Evolutionary conservation across 2,329 filamentous ascomycete species (phyloP), one percentile per base, ranked within the genome.

Genomic region (Plenodomus lindquistii): DNA sequence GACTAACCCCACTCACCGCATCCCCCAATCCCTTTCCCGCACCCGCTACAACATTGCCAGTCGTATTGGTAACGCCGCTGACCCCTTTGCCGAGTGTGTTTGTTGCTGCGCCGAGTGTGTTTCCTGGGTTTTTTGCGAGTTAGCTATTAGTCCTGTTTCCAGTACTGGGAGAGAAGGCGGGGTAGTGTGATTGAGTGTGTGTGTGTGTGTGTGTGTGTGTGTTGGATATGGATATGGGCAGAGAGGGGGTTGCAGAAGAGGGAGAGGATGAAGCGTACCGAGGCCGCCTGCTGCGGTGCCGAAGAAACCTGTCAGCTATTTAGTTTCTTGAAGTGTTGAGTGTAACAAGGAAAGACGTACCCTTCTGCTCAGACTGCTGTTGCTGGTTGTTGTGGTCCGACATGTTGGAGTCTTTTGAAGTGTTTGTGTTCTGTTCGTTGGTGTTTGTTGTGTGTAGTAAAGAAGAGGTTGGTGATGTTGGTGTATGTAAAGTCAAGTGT

Each of bases 11-110:
- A 8, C 60, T 60, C 20, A 73, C 62, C 1, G 66, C 69, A 50
- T 73, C 66, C 0, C 70, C 70, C 0, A 73, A 52, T 2, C 70
- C 70, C 47, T 71, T 71, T 0, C 69, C 69, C 9, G 67, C 52
- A 4, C 59, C 61, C 1, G 63, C 50, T 3, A 72, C 63, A 0
- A 67, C 63, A 38, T 69, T 67, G 22, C 69, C 69, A 4, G 65
- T 48, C 0, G 66, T 62, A 22, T 65, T 55, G 1, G 67, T 71
- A 2, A 63, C 59, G 42, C 65, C 63, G 1, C 54, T 44, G 35
- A 71, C 65, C 50, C 66, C 68, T 37, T 67, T 67, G 43, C 69
- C 68, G 31, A 70, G 45, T 1, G 68, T 71, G 48, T 69, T 63
- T 17, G 66, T 66, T 27, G 63, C 69, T 13, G 63, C 46, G 58